Percentiles rank a stretch among this genome's conserved stretches.
Conservation (phyloP, 2,329 filamentous ascomycete species). For the Drechslera avenae region DNA sequence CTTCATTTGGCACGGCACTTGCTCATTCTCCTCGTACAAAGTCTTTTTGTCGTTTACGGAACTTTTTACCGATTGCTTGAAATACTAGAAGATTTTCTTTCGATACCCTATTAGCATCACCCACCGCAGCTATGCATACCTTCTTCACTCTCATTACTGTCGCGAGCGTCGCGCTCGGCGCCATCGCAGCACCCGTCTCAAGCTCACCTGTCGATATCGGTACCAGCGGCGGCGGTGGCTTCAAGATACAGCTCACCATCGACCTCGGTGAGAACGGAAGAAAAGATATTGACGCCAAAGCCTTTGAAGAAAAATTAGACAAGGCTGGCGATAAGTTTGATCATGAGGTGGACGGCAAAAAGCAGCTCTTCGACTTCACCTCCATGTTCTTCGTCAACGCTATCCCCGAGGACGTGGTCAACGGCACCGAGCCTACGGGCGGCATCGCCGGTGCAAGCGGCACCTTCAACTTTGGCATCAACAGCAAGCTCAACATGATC, state of each 20-base stretch:
- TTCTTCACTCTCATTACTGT: slow-evolving; percentile 8
- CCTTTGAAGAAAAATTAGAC: slow-evolving; percentile 3
- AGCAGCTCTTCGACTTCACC: slow-evolving; percentile 51
- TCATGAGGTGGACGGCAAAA: no score
- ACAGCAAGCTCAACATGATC: slow-evolving; percentile 51
- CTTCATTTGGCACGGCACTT: slow-evolving; percentile 8
- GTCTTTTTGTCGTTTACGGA: not conserved
- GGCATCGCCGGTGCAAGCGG: slow-evolving; percentile 55
- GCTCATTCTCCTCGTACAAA: not conserved
- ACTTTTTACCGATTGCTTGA: not conserved
- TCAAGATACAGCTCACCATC: slow-evolving; percentile 26
- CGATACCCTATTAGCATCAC: not conserved
- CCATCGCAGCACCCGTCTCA: slow-evolving; percentile 18
- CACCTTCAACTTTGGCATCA: slow-evolving; percentile 60
- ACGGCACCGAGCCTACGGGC: slow-evolving; percentile 51
- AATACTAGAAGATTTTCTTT: not conserved
- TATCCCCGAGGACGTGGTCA: slow-evolving; percentile 58
- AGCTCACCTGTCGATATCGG: slow-evolving; percentile 9
- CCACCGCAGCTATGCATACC: slow-evolving; percentile 27
- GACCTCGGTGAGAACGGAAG: slow-evolving; percentile 16
- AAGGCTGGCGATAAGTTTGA: no score
- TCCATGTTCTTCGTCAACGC: slow-evolving; percentile 57
- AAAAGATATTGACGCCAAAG: slow-evolving; percentile 5
- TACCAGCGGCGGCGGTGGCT: slow-evolving; percentile 21
- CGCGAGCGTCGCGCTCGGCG: slow-evolving; percentile 18